Base-by-base conservation (phyloP, 495 filamentous ascomycete species). In the Penicillium chermesinum region DNA sequence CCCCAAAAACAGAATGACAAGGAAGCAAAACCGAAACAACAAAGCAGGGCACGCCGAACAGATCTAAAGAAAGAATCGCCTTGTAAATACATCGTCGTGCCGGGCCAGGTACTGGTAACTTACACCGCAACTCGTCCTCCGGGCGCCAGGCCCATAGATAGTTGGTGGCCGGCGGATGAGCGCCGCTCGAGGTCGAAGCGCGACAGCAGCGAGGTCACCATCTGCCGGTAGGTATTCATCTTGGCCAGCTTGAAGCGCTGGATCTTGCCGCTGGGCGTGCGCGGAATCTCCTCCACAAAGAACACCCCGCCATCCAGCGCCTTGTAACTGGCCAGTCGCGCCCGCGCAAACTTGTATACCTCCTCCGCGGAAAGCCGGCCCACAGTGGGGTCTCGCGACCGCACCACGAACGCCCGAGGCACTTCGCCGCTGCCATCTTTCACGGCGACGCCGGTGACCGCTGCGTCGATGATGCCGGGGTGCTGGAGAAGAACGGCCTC, bases 191-290 rank as follows among this genome's bases (percentile, higher is more conserved):
- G 54, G 20, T 62, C 61, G 30, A 64, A 67, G 5, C 57, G 58
- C 15, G 63, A 58, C n/a, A 71, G 50, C 3, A 74, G 50, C 9
- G 68, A 70, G 1, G 63, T 54, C 5, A 74, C 79, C 48, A 74
- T 67, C 35, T 72, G 65, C 1, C 71, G 61, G 48, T 74, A 74
- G 10, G 60, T 48, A 48, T 72, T 72, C 69, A 74, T 72, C 56
- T 74, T 63, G 1, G 65, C 49, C 20, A 74, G 59, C 41, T 66
- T 69, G 64, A 69, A 72, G 56, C 66, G 77, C 50, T 90, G 67
- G 53, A 91, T 88, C 68, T 95, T 95, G 43, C 89, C 89, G 46
- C 81, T 81, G 9, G 82, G 76, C 46, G 85, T 89, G 58, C 85
- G 87, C 2, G 88, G 88, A 53, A 94, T 83, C 1, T 71, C 76